Evolutionary conservation across 768 basidiomycete species (phyloP).

Genomic region (Pulveroboletus frians): DNA sequence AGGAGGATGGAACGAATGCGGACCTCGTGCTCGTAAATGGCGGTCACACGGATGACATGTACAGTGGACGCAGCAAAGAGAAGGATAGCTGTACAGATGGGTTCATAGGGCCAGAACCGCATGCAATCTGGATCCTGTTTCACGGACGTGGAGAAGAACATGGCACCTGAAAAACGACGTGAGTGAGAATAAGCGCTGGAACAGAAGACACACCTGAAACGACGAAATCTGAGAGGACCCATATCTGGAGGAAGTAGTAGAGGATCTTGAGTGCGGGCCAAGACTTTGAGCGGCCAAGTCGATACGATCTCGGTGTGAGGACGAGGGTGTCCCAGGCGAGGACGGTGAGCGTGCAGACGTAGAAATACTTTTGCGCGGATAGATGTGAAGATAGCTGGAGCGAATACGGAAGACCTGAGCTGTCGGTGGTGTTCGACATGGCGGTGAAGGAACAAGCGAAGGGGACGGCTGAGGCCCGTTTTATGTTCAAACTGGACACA

Average conservation of each 20-base stretch:
- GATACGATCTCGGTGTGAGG: conserved; percentile 72
- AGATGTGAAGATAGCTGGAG: conserved; percentile 75
- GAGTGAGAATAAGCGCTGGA: background rate
- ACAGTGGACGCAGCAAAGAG: conserved; percentile 65
- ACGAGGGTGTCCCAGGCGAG: conserved; percentile 89
- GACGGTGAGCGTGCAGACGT: conserved; percentile 85
- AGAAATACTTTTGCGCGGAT: conserved; percentile 83
- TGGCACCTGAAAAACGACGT: conserved; percentile 50
- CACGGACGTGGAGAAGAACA: conserved; percentile 79
- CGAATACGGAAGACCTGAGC: conserved; percentile 47
- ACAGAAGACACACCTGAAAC: conserved; percentile 51
- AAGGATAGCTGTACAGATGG: conserved; percentile 77
- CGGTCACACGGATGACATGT: conserved; percentile 74
- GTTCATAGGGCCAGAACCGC: conserved; percentile 79
- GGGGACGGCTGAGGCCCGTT: background rate
- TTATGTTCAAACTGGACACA: conserved; percentile 13
- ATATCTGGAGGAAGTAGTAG: conserved; percentile 67
- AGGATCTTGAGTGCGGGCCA: conserved; percentile 79
- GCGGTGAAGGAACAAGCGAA: background rate
- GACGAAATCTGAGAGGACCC: conserved; percentile 78
- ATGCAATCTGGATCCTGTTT: conserved; percentile 49
- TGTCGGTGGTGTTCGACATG: conserved; percentile 17
- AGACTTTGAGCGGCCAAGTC: conserved; percentile 51
- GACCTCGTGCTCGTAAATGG: conserved; percentile 63
- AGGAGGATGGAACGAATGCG: conserved; percentile 52